phyloP scores from a whole-genome alignment of 345 rosid genomes.

The Eucalyptus viminalis region DNA sequence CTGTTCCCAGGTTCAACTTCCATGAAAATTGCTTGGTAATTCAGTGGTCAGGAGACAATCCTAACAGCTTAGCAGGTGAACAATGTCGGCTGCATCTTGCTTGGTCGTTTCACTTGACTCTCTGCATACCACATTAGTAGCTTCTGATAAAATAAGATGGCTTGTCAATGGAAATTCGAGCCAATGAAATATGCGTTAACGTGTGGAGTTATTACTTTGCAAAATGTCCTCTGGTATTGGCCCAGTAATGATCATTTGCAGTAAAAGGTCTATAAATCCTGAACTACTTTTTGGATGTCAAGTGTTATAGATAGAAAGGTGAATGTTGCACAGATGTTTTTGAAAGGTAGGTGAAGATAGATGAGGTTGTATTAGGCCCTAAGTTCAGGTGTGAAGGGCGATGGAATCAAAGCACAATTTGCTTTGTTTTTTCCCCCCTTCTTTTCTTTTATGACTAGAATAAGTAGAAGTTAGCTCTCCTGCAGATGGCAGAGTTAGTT shows the following conservation, averaged over 20 bases:
- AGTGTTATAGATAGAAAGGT: neutral
- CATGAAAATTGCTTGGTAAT: slow-evolving; percentile 57
- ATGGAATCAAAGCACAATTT: neutral
- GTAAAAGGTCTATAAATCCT: neutral
- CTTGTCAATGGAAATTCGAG: neutral
- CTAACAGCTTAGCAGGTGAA: slow-evolving; percentile 93
- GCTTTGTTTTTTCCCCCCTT: neutral
- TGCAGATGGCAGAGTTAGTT: neutral
- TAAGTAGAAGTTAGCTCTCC: neutral
- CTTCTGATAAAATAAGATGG: neutral
- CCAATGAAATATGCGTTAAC: neutral
- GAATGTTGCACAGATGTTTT: neutral
- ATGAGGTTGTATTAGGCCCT: neutral
- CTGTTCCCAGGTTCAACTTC: slow-evolving; percentile 46
- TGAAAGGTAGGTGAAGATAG: neutral
- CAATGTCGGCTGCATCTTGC: neutral
- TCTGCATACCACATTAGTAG: neutral
- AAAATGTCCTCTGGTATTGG: neutral
- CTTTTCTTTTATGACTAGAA: neutral
- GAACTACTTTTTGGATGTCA: neutral
- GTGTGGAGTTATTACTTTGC: neutral
- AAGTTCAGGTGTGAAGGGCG: neutral
- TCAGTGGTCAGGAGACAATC: slow-evolving; percentile 99
- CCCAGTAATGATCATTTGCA: neutral
- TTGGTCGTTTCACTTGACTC: neutral